Conservation (phyloP, 2,329 filamentous ascomycete genomes). For the Fusarium nurragi region DNA sequence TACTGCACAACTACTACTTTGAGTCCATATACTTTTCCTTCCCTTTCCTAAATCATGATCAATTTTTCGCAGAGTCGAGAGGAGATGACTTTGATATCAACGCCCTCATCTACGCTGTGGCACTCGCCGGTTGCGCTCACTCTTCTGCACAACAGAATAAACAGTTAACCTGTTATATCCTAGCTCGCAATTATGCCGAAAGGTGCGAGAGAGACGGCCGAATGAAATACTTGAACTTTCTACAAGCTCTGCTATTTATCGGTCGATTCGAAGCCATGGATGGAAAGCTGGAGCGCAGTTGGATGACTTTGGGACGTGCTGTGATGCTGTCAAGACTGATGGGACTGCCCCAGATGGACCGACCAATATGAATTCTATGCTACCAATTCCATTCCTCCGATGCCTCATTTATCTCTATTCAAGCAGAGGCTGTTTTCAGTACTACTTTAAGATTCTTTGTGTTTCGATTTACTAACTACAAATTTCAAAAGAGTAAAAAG, state of each 20-base stretch:
- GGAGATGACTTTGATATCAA: background rate
- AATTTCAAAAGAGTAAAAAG: no score
- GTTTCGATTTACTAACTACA: no score
- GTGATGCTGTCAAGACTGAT: background rate
- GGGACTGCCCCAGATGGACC: background rate
- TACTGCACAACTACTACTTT: background rate
- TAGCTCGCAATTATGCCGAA: background rate
- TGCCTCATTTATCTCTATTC: no score
- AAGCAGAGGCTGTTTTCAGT: no score
- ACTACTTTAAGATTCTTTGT: no score
- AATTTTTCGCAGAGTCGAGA: background rate
- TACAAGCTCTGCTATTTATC: background rate
- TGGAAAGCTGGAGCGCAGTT: background rate
- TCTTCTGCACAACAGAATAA: background rate
- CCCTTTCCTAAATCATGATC: background rate
- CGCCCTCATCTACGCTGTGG: background rate
- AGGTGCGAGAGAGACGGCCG: background rate
- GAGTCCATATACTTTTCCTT: background rate
- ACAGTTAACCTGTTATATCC: background rate
- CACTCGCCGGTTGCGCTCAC: background rate
- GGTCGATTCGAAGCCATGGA: background rate
- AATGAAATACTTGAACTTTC: background rate
- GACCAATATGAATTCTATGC: no score
- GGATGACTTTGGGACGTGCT: slow-evolving; percentile 3
- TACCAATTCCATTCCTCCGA: no score